These are phyloP conservation scores for Trichoderma orchidacearum DNA, from an alignment of 495 filamentous ascomycete species.

Conservation along the genomic window DNA sequence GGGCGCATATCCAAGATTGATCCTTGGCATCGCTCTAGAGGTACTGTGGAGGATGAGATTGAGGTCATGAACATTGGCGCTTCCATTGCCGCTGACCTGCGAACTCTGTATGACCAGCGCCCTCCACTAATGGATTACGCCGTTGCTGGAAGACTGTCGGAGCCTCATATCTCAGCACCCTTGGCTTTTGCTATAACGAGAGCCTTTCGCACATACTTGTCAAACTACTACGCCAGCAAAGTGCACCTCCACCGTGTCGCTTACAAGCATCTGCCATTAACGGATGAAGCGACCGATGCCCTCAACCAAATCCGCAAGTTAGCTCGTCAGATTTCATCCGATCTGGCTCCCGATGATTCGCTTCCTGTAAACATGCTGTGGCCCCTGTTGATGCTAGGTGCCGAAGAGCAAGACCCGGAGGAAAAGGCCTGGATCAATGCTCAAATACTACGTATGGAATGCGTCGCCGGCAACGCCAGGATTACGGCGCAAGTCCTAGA, in stretches of 20 bases:
- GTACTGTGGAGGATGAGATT: conserved; percentile 23
- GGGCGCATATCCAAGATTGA: conserved; percentile 20
- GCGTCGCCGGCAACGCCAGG: conserved; percentile 22
- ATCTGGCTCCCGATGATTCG: conserved; percentile 11
- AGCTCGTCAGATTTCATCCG: conserved; percentile 14
- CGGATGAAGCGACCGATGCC: conserved; percentile 17
- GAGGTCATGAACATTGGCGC: conserved; percentile 22
- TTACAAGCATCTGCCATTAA: conserved; percentile 24
- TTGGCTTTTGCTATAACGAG: conserved; percentile 22
- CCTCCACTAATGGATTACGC: conserved; percentile 29
- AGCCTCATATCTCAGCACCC: conserved; percentile 20
- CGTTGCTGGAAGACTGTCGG: conserved; percentile 20
- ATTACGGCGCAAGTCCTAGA: conserved; percentile 26
- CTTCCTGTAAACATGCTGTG: conserved; percentile 29
- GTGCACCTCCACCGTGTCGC: conserved; percentile 30
- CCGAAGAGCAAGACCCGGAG: conserved; percentile 22
- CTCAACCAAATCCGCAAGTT: conserved; percentile 20
- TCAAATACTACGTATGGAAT: conserved; percentile 23
- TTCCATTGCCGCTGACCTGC: conserved; percentile 21
- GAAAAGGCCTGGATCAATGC: conserved; percentile 22
- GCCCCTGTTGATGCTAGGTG: conserved; percentile 29
- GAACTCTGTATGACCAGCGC: conserved; percentile 19
- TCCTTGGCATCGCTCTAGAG: conserved; percentile 20
- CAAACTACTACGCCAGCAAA: conserved; percentile 26
- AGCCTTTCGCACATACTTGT: conserved; percentile 23